Evolutionary conservation across 148 eudicot species (phyloP).

Genomic region (Rhododendron vialii): DNA sequence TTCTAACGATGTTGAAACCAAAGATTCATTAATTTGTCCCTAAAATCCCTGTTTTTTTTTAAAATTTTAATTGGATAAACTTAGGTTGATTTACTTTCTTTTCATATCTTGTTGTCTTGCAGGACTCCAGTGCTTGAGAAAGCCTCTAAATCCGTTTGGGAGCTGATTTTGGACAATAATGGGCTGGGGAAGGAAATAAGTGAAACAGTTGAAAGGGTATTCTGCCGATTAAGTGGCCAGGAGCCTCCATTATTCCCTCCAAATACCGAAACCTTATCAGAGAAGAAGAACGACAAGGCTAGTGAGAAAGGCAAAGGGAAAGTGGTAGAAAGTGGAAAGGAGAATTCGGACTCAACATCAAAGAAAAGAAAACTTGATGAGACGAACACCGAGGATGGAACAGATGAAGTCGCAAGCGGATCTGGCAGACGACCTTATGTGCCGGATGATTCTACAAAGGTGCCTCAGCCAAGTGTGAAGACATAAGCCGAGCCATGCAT

Average conservation of each 20-base stretch:
- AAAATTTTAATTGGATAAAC: background rate
- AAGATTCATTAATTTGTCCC: background rate
- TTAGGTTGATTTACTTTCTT: background rate
- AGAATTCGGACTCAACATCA: constrained; percentile 35
- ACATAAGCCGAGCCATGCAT: background rate
- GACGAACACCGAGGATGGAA: constrained; percentile 34
- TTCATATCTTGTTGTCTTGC: constrained; percentile 20
- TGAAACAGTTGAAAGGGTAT: constrained; percentile 86
- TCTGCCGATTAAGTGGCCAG: constrained; percentile 79
- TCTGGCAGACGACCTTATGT: constrained; percentile 6
- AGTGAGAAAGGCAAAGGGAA: constrained; percentile 17
- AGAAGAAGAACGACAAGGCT: constrained; percentile 31
- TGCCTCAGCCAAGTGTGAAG: constrained; percentile 6
- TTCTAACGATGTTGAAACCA: background rate
- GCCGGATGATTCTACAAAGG: constrained; percentile 4
- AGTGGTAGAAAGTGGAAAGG: constrained; percentile 28
- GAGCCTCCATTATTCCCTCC: constrained; percentile 74
- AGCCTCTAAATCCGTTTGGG: constrained; percentile 97
- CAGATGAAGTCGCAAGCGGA: constrained; percentile 33
- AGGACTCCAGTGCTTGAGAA: constrained; percentile 95
- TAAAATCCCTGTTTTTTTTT: background rate
- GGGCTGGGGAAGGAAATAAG: constrained; percentile 82
- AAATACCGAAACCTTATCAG: constrained; percentile 34
- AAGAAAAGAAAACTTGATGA: constrained; percentile 65
- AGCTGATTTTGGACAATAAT: constrained; percentile 66